Evolutionary conservation across 2,329 filamentous ascomycete species (phyloP), one percentile per base, ranked within the genome.

Genomic region (Colletotrichum liriopes): DNA sequence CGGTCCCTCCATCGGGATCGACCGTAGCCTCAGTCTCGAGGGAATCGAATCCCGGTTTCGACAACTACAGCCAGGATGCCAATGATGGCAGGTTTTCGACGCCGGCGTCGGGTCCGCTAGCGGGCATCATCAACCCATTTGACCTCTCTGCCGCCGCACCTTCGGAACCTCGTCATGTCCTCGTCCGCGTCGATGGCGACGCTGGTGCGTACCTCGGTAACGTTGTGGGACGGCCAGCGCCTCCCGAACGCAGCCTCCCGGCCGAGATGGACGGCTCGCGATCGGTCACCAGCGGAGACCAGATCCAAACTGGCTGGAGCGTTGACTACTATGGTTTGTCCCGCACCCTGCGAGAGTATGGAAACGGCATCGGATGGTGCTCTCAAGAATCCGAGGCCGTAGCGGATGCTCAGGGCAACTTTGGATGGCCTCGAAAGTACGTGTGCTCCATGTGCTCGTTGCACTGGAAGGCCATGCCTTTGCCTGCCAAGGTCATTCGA

Each of bases 301-400:
- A 54, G 45, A 63, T 70, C 39, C 55, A 65, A 32, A 72, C 59
- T 5, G 72, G 72, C 23, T 73, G 68, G 68, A 73, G 56, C 16
- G 45, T 71, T n/a, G 72, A 73, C 60, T 73, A 72, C 29, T 65
- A 59, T 23, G 72, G 72, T 26, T 29, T 65, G n/a, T 68, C 68
- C 9, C 41, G 59, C 7, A 59, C 47, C 20, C 47, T 41, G 11
- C 54, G 49, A n/a, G 59, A 58, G 26, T 65, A 73, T n/a, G 72
- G 72, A 16, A 29, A 65, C 41, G 72, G 72, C 2, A 49, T 73
- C 7, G 72, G 72, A 11, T 73, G 72, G 72, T 60, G 64, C 26
- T 68, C 26, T 4, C 72, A 73, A 52, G 72, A 72, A 67, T 37
- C 59, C n/a, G 72, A 73, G 72, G 72, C 68, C n/a, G 51, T 55